Conservation (phyloP, 331 rosid genomes). For the Ulmus americana region DNA sequence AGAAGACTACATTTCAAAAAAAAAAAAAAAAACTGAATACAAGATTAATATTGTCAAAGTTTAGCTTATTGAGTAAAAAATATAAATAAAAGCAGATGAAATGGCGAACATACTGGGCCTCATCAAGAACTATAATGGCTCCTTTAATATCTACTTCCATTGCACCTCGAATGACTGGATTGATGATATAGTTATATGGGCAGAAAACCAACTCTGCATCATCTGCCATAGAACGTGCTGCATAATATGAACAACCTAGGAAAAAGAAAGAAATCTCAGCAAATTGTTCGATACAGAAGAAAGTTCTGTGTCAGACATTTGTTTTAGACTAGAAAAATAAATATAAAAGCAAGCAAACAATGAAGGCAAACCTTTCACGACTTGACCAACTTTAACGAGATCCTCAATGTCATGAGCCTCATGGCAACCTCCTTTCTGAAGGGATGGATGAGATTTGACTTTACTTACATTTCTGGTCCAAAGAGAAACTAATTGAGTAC, state of each 20-base stretch:
- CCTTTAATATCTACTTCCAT: slow-evolving; percentile 89
- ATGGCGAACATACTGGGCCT: slow-evolving; percentile 75
- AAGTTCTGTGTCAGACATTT: background rate
- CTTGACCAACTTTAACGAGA: slow-evolving; percentile 73
- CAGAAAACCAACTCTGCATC: slow-evolving; percentile 87
- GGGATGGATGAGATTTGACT: slow-evolving; percentile 72
- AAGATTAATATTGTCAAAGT: background rate
- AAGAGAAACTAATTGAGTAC: slow-evolving; percentile 13
- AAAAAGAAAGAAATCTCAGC: background rate
- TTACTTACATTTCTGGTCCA: slow-evolving; percentile 56
- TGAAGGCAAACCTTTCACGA: slow-evolving; percentile 54
- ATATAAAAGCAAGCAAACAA: background rate
- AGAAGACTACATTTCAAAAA: too few species aligned
- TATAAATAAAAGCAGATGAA: background rate
- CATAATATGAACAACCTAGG: slow-evolving; percentile 88
- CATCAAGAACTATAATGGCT: slow-evolving; percentile 77
- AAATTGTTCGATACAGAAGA: background rate
- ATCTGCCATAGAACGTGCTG: slow-evolving; percentile 79
- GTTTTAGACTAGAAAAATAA: background rate
- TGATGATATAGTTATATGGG: slow-evolving; percentile 80
- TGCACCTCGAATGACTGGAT: slow-evolving; percentile 87
- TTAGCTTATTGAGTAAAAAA: background rate
- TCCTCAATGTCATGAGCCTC: slow-evolving; percentile 91
- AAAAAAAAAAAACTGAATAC: background rate
- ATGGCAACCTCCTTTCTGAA: slow-evolving; percentile 87